Evolutionary conservation across 1,284 basidiomycete species (phyloP), one percentile per base, ranked within the genome.

Genomic region (Cryptococcus sp.): DNA sequence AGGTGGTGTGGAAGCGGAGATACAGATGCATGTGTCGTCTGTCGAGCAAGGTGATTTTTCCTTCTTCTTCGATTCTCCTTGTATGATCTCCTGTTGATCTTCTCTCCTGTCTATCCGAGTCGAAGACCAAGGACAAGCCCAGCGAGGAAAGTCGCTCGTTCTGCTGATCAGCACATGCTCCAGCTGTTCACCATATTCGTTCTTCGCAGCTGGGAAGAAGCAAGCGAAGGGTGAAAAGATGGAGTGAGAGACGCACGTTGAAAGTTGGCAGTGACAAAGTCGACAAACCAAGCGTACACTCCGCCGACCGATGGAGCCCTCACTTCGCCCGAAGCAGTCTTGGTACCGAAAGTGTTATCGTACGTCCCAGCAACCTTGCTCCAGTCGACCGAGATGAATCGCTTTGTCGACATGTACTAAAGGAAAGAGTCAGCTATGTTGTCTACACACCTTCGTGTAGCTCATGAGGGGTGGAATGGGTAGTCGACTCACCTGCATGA

Each of bases 251-350:
- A 68, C 71, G 68, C 53, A 73, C 72, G 86, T 66, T 92, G 92
- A 76, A 97, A 97, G 71, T 95, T 87, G 22, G 89, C 86, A 0
- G 87, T 89, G 65, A 97, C 75, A 76, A 97, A 97, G 72, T 91
- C 77, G 32, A 90, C 75, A 23, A 86, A 64, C 80, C 85, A 83
- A 40, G 72, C 78, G 79, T 85, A 89, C 33, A 87, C 68, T 4
- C 83, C 81, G 28, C 68, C 71, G 50, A 85, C 70, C 6, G 80
- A 86, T 0, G 87, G 85, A 6, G 85, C 75, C 47, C 65, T 75
- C 54, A 66, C 77, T 24, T 66, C 68, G 79, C 86, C 49, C 62
- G 71, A 60, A 1, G 76, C 73, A 41, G 87, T 82, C 21, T 72
- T 79, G 9, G 78, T 81, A 59, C 86, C 84, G 62, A 91, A 83